Percentiles rank a stretch among this genome's conserved stretches.
Conservation (phyloP, 148 eudicot genomes). For the Rhododendron griersonianum region DNA sequence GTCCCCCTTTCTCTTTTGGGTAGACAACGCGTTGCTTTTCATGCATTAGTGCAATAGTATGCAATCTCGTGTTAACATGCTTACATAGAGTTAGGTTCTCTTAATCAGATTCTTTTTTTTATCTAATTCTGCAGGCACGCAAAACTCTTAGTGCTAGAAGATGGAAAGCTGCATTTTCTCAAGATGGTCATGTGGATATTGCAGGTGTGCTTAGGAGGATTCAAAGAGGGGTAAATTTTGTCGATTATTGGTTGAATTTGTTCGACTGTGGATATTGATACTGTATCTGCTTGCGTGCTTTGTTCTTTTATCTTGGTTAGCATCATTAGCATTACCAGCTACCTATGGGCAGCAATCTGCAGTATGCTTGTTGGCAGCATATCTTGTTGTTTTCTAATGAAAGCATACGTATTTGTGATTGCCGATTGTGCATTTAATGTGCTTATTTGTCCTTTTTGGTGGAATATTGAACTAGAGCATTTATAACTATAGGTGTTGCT, state of each 20-base stretch:
- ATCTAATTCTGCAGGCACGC: constrained; percentile 45
- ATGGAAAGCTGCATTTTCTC: constrained; percentile 79
- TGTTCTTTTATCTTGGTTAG: neutral
- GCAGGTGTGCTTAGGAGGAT: constrained; percentile 78
- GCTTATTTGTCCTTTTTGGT: neutral
- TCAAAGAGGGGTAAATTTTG: constrained; percentile 73
- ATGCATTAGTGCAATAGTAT: neutral
- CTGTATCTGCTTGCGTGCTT: neutral
- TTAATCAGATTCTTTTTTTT: neutral
- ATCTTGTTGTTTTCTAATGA: neutral
- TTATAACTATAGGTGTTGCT: neutral
- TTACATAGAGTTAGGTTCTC: neutral
- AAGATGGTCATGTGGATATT: constrained; percentile 82
- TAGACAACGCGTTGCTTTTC: neutral
- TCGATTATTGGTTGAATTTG: constrained; percentile 2
- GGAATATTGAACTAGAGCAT: neutral
- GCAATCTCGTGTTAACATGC: neutral
- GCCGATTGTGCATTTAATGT: neutral
- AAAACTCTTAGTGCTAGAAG: constrained; percentile 87
- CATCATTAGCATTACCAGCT: neutral
- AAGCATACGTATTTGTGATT: neutral
- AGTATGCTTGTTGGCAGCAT: neutral
- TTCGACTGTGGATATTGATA: neutral
- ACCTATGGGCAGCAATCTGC: neutral
- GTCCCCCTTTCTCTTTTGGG: neutral